phyloP scores from a whole-genome alignment of 495 filamentous ascomycete genomes.

The Podospora bellae-mahoneyi region DNA sequence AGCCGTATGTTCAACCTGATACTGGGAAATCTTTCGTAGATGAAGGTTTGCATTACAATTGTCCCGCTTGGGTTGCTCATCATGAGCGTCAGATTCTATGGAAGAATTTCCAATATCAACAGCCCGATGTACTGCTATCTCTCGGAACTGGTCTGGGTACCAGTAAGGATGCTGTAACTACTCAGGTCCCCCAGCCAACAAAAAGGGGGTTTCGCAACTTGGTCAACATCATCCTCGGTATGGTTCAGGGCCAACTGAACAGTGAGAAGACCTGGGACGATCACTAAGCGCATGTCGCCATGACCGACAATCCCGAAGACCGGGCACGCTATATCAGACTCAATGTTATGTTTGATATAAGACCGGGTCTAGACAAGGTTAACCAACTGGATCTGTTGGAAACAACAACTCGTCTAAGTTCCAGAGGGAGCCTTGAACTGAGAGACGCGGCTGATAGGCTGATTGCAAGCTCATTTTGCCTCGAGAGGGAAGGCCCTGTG shows the following conservation, averaged over 20 bases:
- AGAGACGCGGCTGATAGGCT: constrained; percentile 37
- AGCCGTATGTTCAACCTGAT: constrained; percentile 39
- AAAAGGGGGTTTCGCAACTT: no score
- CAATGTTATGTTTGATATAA: constrained; percentile 27
- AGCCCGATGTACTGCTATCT: constrained; percentile 50
- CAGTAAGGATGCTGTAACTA: constrained; percentile 8
- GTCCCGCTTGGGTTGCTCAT: constrained; percentile 47
- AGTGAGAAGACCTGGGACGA: constrained; percentile 32
- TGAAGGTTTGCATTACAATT: constrained; percentile 45
- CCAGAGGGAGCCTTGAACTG: constrained; percentile 26
- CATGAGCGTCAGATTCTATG: constrained; percentile 49
- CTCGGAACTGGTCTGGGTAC: constrained; percentile 34
- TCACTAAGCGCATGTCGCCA: constrained; percentile 16
- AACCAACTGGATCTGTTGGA: constrained; percentile 24
- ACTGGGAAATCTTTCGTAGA: constrained; percentile 43
- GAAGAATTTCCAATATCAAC: constrained; percentile 34
- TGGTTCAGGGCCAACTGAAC: constrained; percentile 25
- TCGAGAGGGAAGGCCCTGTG: constrained; percentile 32
- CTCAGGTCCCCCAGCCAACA: constrained; percentile 14
- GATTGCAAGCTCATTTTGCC: constrained; percentile 41
- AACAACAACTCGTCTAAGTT: constrained; percentile 24
- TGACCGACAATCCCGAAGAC: constrained; percentile 1
- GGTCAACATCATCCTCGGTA: constrained; percentile 14
- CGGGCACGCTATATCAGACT: constrained; percentile 32
- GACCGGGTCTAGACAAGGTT: constrained; percentile 28